These are phyloP conservation scores for Acanthamoeba royreba DNA, from an alignment of 208 protist genomes.

Conservation along the genomic window DNA sequence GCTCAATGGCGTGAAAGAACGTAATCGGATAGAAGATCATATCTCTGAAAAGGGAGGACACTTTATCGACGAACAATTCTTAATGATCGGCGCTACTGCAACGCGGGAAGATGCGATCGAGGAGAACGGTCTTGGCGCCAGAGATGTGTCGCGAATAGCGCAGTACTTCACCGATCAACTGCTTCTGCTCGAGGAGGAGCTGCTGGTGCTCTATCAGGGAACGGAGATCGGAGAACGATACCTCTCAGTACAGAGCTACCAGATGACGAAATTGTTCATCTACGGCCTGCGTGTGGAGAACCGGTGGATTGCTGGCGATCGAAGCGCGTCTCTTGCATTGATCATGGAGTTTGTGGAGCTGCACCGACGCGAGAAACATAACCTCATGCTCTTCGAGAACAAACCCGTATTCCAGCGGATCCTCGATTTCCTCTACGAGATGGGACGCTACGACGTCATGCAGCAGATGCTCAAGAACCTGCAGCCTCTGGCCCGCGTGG, in stretches of 20 bases:
- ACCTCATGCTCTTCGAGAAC: slow-evolving; percentile 26
- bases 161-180: background rate
- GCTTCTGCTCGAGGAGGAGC: background rate
- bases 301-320: background rate
- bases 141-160: background rate
- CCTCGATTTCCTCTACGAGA: background rate
- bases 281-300: background rate
- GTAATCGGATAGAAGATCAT: background rate
- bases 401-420: background rate
- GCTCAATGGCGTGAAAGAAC: too few relatives aligned
- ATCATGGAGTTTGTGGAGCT: background rate
- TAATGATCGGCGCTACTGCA: background rate
- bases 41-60: background rate
- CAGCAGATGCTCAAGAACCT: background rate
- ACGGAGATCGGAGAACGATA: background rate
- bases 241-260: background rate
- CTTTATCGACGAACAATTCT: background rate
- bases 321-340: background rate
- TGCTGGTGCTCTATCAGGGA: slow-evolving; percentile 1
- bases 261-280: background rate
- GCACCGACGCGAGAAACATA: background rate
- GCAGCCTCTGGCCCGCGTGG: background rate
- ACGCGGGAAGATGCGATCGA: background rate
- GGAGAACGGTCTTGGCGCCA: background rate
- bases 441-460: background rate